phyloP scores from a whole-genome alignment of 306 rosid genomes.

The Gleditsia sinensis region DNA sequence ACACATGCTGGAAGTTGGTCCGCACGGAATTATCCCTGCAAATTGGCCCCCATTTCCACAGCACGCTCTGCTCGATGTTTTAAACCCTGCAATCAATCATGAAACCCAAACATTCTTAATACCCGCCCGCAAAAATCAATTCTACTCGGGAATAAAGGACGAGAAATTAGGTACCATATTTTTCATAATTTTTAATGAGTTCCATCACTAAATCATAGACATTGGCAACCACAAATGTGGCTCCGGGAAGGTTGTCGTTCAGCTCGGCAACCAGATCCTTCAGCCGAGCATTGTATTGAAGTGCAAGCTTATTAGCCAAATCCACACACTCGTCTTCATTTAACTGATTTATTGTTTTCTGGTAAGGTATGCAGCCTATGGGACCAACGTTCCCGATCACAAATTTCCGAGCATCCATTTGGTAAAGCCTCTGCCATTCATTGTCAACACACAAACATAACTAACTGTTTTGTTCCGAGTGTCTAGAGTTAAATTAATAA shows the following conservation, averaged over 20 bases:
- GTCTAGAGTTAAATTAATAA: background rate
- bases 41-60: slow-evolving; percentile 95
- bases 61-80: slow-evolving; percentile 77
- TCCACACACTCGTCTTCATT: slow-evolving; percentile 76
- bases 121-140: too few species aligned
- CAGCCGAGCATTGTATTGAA: slow-evolving; percentile 70
- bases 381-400: slow-evolving; percentile 91
- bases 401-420: slow-evolving; percentile 85
- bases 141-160: too few species aligned
- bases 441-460: background rate
- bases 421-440: slow-evolving; percentile 67
- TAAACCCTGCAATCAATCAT: slow-evolving; percentile 55
- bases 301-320: slow-evolving; percentile 79
- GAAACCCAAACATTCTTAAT: too few species aligned
- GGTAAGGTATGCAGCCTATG: slow-evolving; percentile 93
- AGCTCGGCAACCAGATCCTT: slow-evolving; percentile 74
- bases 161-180: slow-evolving; percentile 51
- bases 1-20: slow-evolving; percentile 81
- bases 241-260: slow-evolving; percentile 70
- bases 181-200: slow-evolving; percentile 59
- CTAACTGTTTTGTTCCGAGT: too few species aligned
- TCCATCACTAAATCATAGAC: slow-evolving; percentile 78
- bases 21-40: slow-evolving; percentile 94
- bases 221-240: slow-evolving; percentile 77
- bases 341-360: slow-evolving; percentile 78